Conservation (phyloP, 805 yeast species). For the Candida oleophila region DNA sequence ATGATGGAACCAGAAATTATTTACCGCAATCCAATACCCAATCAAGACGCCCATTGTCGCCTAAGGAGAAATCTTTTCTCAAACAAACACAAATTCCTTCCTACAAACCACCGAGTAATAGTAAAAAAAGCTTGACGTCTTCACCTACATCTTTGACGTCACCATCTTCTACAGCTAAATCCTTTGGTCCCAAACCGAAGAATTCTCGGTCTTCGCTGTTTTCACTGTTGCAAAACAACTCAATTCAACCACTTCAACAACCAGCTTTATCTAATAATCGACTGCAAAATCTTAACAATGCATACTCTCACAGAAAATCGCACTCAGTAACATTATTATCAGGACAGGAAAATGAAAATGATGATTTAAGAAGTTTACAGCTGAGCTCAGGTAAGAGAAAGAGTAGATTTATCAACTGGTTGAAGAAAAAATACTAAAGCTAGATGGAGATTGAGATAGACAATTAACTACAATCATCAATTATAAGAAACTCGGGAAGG, state of each 20-base stretch:
- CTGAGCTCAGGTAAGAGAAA: conserved; percentile 14
- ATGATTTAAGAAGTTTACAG: conserved; percentile 11
- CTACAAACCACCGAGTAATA: conserved; percentile 6
- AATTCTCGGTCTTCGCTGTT: neutral
- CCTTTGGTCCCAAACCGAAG: too few relatives aligned
- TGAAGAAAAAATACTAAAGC: conserved; percentile 14
- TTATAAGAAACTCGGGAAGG: too few relatives aligned
- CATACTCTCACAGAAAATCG: neutral
- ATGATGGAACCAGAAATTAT: too few relatives aligned
- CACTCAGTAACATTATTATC: neutral
- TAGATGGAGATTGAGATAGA: neutral
- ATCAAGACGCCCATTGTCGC: conserved; percentile 18
- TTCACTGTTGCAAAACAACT: neutral
- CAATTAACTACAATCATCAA: too few relatives aligned
- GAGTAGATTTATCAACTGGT: conserved; percentile 23
- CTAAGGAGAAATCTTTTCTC: conserved; percentile 24
- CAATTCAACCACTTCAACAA: conserved; percentile 1
- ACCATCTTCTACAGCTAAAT: neutral
- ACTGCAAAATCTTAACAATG: neutral
- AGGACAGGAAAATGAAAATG: conserved; percentile 3
- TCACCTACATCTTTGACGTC: neutral
- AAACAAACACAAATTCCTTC: conserved; percentile 25
- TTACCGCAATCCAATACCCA: neutral
- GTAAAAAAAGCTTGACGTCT: neutral
- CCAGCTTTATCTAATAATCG: neutral